Evolutionary conservation across 164 flowering plant species (phyloP).

Genomic region (Dillenia suffruticosa): DNA sequence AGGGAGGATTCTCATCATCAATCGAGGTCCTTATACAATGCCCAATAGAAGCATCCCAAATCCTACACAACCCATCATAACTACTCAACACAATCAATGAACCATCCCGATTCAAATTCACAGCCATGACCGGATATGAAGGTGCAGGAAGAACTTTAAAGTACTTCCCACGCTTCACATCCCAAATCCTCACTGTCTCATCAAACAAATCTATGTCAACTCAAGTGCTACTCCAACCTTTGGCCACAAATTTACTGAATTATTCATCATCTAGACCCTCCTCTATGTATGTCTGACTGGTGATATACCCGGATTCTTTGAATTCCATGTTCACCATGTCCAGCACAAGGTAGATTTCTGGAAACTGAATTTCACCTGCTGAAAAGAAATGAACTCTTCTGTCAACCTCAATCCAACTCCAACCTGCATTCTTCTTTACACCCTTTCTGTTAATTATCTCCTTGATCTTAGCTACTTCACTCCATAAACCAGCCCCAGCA

Average conservation of each 20-base stretch:
- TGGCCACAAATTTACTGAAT: too few relatives aligned
- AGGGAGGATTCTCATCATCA: slow-evolving; percentile 96
- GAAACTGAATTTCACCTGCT: slow-evolving; percentile 15
- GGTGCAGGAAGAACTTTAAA: slow-evolving; percentile 91
- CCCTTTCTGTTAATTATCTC: slow-evolving; percentile 31
- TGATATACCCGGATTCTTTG: slow-evolving; percentile 14
- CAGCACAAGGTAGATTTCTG: slow-evolving; percentile 22
- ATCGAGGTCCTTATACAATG: slow-evolving; percentile 96
- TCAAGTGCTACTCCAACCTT: too few relatives aligned
- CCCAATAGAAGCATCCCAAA: slow-evolving; percentile 94
- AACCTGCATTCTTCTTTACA: slow-evolving; percentile 27
- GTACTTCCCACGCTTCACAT: slow-evolving; percentile 84
- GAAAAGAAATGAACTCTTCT: slow-evolving; percentile 23
- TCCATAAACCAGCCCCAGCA: slow-evolving; percentile 40
- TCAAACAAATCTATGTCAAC: slow-evolving; percentile 85
- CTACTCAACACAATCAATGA: slow-evolving; percentile 78
- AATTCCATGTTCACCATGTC: slow-evolving; percentile 23
- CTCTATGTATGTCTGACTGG: neutral
- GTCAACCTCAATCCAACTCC: slow-evolving; percentile 46
- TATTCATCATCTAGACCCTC: neutral
- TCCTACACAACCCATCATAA: slow-evolving; percentile 89
- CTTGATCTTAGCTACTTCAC: slow-evolving; percentile 27
- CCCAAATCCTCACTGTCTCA: slow-evolving; percentile 98
- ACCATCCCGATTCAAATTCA: slow-evolving; percentile 70
- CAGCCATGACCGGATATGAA: slow-evolving; percentile 93